These are phyloP conservation scores for Pythium vanterpoolii DNA, from an alignment of 352 stramenopile species.

Conservation along the genomic window DNA sequence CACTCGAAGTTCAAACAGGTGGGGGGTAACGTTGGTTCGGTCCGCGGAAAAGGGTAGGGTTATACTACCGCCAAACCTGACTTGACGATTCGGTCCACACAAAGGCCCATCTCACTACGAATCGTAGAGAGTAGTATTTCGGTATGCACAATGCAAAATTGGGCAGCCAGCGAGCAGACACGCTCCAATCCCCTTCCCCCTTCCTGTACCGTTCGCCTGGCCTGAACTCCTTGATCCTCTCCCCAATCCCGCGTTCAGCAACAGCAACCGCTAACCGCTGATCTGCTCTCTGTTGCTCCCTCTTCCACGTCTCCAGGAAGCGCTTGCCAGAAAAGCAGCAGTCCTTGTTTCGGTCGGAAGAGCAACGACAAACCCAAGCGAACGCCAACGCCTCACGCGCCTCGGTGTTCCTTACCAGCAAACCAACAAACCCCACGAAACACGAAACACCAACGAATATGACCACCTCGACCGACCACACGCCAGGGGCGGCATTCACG, in stretches of 20 bases:
- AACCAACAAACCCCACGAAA: not conserved
- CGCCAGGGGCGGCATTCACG: constrained; percentile 27
- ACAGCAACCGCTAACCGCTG: not conserved
- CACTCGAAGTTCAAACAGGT: not conserved
- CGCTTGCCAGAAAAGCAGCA: not conserved
- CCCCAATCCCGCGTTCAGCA: not conserved
- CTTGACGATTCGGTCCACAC: not conserved
- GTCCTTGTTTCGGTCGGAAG: constrained; percentile 16
- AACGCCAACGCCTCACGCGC: constrained; percentile 3
- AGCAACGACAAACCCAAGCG: constrained; percentile 12
- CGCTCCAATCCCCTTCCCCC: not conserved
- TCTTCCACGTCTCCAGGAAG: not conserved
- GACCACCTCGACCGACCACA: not conserved
- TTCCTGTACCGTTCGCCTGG: not conserved
- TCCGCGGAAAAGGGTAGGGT: too few species aligned
- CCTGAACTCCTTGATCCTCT: not conserved
- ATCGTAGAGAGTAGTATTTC: too few species aligned
- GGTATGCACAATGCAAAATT: too few species aligned
- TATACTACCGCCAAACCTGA: too few species aligned
- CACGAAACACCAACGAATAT: not conserved
- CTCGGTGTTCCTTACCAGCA: constrained; percentile 11
- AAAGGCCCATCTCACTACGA: not conserved
- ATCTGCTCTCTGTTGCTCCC: not conserved
- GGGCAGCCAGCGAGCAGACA: constrained; percentile 1
- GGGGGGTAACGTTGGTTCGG: too few species aligned